Base-by-base conservation (phyloP, 2,329 filamentous ascomycete genomes). In the Cladobotryum protrusum region DNA sequence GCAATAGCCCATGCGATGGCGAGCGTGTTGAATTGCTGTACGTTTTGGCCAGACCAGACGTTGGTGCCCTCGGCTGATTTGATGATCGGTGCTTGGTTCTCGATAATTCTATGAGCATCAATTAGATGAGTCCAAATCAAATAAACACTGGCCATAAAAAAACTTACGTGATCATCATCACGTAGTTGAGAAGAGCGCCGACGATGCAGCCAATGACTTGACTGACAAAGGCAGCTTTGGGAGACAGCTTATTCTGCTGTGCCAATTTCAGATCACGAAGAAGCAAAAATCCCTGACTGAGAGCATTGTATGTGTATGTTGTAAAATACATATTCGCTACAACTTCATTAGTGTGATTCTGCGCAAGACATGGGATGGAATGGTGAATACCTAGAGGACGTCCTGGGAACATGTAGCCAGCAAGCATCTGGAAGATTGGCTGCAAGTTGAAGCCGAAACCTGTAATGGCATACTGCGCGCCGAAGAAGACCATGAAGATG, bases 1-100 rank as follows among this genome's bases (percentile, higher is more conserved):
- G 61, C 55, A 17, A 58, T 40, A 12, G 59, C 55, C 61, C 61
- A 63, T 8, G 62, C 56, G 12, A 64, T 56, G 1, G 61, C 61
- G 6, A 55, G 56, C 1, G 71, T 68, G 54, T 77, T 77, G 63
- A 68, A 72, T 3, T 65, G 63, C 55, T 78, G 74, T 2, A 76
- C 63, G 36, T 70, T 68, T 12, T 72, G 68, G n/a, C 57, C 57
- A 11, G 68, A 72, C 74, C 74, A 77, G 45, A 73, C 68, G 54
- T 69, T 71, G 49, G 64, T 67, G 34, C 57, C 73, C 17, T 71
- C 62, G 17, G 63, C 62, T 6, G 63, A 53, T 1, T 76, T 61
- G 34, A 74, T 43, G 8, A 45, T 48, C 4, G 67, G 1, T 3
- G 63, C 58, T 50, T 76, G 72, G 49, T 70, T 68, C 5, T 63